phyloP scores from a whole-genome alignment of 345 rosid species.

The Hibiscus mutabilis region DNA sequence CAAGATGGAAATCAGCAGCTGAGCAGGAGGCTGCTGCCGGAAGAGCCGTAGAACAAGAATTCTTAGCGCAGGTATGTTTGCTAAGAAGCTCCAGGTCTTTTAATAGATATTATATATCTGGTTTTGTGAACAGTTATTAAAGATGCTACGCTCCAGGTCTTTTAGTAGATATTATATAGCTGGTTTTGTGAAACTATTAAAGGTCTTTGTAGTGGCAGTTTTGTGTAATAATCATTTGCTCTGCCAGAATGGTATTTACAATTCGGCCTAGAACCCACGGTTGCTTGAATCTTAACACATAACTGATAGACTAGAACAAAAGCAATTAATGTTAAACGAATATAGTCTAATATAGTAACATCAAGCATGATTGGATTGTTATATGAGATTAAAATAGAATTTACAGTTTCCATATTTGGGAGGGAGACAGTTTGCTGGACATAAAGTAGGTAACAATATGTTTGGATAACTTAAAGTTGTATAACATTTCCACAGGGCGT shows the following conservation, averaged over 20 bases:
- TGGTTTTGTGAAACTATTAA: background rate
- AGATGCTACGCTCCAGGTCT: background rate
- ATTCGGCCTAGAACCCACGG: background rate
- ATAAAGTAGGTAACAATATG: background rate
- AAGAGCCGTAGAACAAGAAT: conserved; percentile 81
- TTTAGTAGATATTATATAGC: background rate
- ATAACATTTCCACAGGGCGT: background rate
- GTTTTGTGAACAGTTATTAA: background rate
- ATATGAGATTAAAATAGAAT: background rate
- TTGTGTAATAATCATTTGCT: background rate
- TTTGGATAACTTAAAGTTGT: conserved; percentile 1
- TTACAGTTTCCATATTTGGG: background rate
- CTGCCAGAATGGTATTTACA: background rate
- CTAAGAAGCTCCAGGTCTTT: background rate
- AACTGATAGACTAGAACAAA: background rate
- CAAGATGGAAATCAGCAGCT: conserved; percentile 98
- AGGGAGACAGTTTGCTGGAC: background rate
- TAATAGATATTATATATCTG: background rate
- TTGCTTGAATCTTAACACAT: background rate
- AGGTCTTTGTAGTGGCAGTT: background rate
- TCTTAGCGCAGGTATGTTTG: conserved; percentile 53
- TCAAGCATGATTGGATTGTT: background rate
- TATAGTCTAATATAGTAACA: too few species aligned
- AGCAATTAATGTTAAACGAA: background rate
- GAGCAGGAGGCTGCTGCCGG: conserved; percentile 99